Evolutionary conservation across 2,329 filamentous ascomycete species (phyloP).

Genomic region (Claviceps maximensis): DNA sequence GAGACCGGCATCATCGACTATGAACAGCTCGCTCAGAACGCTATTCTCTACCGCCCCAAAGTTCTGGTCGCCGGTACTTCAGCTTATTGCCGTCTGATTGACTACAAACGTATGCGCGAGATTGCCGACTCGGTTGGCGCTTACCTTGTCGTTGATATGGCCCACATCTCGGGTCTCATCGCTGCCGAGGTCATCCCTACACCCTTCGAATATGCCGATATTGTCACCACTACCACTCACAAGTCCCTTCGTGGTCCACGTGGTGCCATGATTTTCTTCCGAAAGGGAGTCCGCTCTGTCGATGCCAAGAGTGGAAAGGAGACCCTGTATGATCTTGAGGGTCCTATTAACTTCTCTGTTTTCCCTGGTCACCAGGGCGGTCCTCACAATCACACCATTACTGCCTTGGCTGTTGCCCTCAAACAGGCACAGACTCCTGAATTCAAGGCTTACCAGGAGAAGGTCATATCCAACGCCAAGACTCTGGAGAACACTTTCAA

Average conservation of each 20-base stretch:
- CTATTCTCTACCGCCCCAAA: slow-evolving; percentile 87
- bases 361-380: slow-evolving; percentile 98
- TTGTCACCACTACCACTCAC: slow-evolving; percentile 97
- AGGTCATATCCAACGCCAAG: slow-evolving; percentile 88
- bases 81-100: slow-evolving; percentile 94
- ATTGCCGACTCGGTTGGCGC: slow-evolving; percentile 88
- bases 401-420: slow-evolving; percentile 83
- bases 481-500: slow-evolving; percentile 75
- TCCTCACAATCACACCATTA: slow-evolving; percentile 99
- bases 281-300: slow-evolving; percentile 83
- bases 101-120: slow-evolving; percentile 91
- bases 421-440: slow-evolving; percentile 85
- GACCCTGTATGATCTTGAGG: slow-evolving; percentile 83
- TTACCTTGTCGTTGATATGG: slow-evolving; percentile 96
- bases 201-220: slow-evolving; percentile 83
- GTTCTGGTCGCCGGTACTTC: slow-evolving; percentile 92
- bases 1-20: slow-evolving; percentile 96
- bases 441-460: slow-evolving; percentile 87
- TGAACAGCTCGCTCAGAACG: slow-evolving; percentile 79
- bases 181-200: slow-evolving; percentile 87
- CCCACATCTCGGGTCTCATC: slow-evolving; percentile 93
- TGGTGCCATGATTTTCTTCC: slow-evolving; percentile 99
- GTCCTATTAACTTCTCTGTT: slow-evolving; percentile 95
- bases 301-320: slow-evolving; percentile 87
- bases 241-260: slow-evolving; percentile 96